phyloP scores from a whole-genome alignment of 768 basidiomycete species.

The Gymnopilus junonius region DNA sequence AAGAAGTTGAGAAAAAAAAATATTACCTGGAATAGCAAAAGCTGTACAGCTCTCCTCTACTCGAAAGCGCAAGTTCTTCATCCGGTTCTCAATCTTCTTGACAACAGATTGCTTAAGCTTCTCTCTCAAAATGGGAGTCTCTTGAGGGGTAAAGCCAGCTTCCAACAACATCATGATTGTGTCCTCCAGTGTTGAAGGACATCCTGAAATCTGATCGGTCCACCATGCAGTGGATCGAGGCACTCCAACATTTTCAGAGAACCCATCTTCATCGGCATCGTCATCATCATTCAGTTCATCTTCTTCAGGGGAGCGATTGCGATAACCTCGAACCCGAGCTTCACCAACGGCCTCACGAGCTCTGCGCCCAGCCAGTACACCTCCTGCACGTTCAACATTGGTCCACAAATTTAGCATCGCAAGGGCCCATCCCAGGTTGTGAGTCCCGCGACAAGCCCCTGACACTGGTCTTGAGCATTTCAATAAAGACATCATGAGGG shows the following conservation, averaged over 20 bases:
- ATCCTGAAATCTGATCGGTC: conserved; percentile 63
- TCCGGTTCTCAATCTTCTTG: conserved; percentile 42
- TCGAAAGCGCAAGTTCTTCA: conserved; percentile 46
- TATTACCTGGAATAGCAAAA: conserved; percentile 62
- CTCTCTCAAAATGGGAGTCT: conserved; percentile 50
- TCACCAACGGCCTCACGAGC: conserved; percentile 40
- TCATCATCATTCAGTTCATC: conserved; percentile 39
- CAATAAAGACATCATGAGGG: conserved; percentile 40
- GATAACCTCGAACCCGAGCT: conserved; percentile 49
- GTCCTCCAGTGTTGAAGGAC: conserved; percentile 66
- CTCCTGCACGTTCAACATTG: conserved; percentile 41
- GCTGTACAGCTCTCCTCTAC: conserved; percentile 60
- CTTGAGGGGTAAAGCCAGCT: conserved; percentile 59
- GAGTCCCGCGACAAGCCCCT: conserved; percentile 37
- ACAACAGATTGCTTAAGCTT: conserved; percentile 55
- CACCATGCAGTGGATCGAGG: conserved; percentile 64
- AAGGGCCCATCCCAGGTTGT: conserved; percentile 50
- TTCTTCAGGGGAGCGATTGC: conserved; percentile 47
- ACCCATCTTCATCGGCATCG: conserved; percentile 37
- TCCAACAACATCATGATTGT: conserved; percentile 60
- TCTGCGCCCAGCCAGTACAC: conserved; percentile 39
- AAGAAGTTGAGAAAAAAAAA: neutral
- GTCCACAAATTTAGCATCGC: conserved; percentile 49
- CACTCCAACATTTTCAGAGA: conserved; percentile 33
- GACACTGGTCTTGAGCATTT: conserved; percentile 40